Conservation (phyloP, 441 rosid genomes). For the Iberis amara region DNA sequence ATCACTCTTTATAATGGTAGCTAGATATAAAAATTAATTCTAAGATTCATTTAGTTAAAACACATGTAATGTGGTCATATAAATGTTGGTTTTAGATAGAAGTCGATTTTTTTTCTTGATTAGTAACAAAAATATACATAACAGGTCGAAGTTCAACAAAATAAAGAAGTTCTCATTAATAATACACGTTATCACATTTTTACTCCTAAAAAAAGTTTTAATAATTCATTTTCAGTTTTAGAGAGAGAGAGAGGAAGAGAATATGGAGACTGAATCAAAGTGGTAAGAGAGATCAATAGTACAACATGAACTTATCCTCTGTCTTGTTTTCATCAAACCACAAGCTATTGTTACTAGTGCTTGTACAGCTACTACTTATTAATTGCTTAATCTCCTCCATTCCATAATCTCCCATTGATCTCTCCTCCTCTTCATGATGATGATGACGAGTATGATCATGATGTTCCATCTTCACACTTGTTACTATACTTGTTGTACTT, state of each 20-base stretch:
- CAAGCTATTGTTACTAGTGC: slow-evolving; percentile 35
- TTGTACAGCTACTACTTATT: slow-evolving; percentile 38
- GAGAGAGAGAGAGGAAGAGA: background rate
- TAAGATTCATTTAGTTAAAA: too few relatives aligned
- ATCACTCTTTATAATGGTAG: too few relatives aligned
- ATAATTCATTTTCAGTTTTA: slow-evolving; percentile 2
- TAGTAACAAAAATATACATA: too few relatives aligned
- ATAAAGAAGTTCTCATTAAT: slow-evolving; percentile 2
- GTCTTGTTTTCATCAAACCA: slow-evolving; percentile 62
- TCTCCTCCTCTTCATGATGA: slow-evolving; percentile 28
- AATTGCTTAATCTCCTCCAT: slow-evolving; percentile 79
- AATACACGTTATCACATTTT: too few relatives aligned
- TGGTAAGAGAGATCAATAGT: slow-evolving; percentile 22
- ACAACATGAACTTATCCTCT: slow-evolving; percentile 44
- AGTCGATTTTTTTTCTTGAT: too few relatives aligned
- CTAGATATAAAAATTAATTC: too few relatives aligned
- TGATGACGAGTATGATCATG: too few relatives aligned
- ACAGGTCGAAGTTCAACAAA: slow-evolving; percentile 8
- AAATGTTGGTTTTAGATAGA: too few relatives aligned
- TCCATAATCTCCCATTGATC: slow-evolving; percentile 46
- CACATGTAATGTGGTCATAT: too few relatives aligned
- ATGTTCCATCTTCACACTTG: slow-evolving; percentile 36
- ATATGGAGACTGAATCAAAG: slow-evolving; percentile 1
- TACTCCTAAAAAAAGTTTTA: background rate
- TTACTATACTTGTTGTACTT: slow-evolving; percentile 56